Conservation (phyloP, 306 rosid genomes). For the Pyrus pyrifolia region DNA sequence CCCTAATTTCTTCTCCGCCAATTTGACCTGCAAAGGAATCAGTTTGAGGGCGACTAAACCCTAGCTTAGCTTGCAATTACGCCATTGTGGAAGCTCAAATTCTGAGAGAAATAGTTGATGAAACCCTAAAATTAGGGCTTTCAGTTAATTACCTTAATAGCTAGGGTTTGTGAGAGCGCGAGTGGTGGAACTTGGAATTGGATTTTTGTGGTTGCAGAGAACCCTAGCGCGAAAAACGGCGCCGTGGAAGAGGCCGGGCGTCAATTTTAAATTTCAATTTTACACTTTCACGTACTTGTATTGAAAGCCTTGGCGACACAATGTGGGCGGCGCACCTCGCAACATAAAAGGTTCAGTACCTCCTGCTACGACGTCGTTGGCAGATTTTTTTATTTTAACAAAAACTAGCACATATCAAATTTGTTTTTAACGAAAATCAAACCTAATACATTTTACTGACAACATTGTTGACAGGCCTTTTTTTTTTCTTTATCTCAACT, state of each 20-base stretch:
- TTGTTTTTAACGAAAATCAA: too few species aligned
- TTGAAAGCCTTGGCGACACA: neutral
- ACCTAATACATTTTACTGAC: too few species aligned
- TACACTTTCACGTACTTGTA: slow-evolving; percentile 2
- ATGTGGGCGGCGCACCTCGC: too few species aligned
- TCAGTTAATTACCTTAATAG: neutral
- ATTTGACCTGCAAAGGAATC: neutral
- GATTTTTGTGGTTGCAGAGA: slow-evolving; percentile 3
- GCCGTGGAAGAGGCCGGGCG: neutral
- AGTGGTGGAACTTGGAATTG: neutral
- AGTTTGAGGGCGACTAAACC: neutral
- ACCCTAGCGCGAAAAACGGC: slow-evolving; percentile 12
- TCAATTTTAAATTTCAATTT: slow-evolving; percentile 1
- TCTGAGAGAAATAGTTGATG: neutral
- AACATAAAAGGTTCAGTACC: too few species aligned
- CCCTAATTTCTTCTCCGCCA: neutral
- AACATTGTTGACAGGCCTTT: too few species aligned
- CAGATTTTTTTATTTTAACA: too few species aligned
- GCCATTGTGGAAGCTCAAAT: neutral
- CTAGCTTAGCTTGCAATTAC: neutral
- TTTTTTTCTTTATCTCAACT: too few species aligned
- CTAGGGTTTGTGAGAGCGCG: neutral
- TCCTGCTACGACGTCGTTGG: too few species aligned
- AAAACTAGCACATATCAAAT: too few species aligned
- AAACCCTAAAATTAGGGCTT: neutral